Evolutionary conservation across 495 filamentous ascomycete species (phyloP), one percentile per base, ranked within the genome.

Genomic region (Penicillium pancosmium): DNA sequence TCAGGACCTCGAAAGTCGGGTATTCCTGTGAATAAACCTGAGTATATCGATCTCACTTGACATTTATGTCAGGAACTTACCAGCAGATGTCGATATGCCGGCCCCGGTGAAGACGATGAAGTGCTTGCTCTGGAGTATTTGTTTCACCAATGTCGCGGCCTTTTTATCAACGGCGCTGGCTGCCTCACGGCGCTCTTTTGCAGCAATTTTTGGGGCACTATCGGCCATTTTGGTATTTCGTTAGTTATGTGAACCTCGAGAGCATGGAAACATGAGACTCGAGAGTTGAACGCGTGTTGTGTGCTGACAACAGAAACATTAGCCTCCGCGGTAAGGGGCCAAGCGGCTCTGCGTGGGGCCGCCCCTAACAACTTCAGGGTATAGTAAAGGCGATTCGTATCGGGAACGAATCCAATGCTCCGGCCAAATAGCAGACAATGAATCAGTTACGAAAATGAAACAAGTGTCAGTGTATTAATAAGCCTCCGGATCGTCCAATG

Each of bases 41-140:
- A 44, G 16, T 44, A 16, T 6, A 44, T 9, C 16, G 0, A 16
- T 38, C 15, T 4, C 12, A 38, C 4, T n/a, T 12, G 36, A n/a
- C 11, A 4, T n/a, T 38, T 5, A n/a, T 38, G 1, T 38, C 36
- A 4, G 36, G 11, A n/a, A 4, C 12, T 52, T 52, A 52, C 49
- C 49, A 2, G 49, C 49, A 19, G 49, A 79, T 5, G 77, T 78
- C 4, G 78, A 80, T 18, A 80, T 59, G 5, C 78, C 76, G 0
- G 78, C 78, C 73, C 41, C 77, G 0, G 79, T 82, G 40, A 78
- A 80, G 1, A 70, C 76, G 19, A 82, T 72, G 43, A 81, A 66
- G 57, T 82, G 76, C 38, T 78, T 77, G 70, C 72, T 75, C 27
- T 70, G 70, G 31, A 49, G 57, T 48, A 82, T 80, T 19, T 61